Conservation (phyloP, 495 filamentous ascomycete species). For the Symbiotaphrina buchneri region DNA sequence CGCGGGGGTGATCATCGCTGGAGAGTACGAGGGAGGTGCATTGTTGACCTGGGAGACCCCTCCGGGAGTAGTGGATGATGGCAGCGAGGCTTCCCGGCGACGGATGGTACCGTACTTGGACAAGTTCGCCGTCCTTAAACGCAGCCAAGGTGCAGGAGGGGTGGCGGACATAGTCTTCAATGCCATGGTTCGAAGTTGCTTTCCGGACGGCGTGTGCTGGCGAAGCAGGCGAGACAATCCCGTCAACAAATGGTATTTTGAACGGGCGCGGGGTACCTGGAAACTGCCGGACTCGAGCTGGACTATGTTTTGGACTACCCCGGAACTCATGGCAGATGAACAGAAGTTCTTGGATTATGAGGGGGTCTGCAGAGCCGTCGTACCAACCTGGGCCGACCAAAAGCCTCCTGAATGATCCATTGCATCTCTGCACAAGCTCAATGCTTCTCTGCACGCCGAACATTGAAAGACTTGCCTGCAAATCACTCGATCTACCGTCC, state of each 20-base stretch:
- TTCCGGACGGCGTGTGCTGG: constrained; percentile 32
- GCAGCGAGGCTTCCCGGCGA: constrained; percentile 22
- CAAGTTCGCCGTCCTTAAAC: constrained; percentile 86
- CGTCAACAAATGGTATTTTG: constrained; percentile 20
- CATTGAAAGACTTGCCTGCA: too few relatives aligned
- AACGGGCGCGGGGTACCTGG: constrained; percentile 6
- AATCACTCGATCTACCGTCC: too few relatives aligned
- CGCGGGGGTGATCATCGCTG: constrained; percentile 82
- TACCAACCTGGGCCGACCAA: constrained; percentile 7
- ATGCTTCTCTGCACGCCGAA: too few relatives aligned
- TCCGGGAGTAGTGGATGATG: constrained; percentile 23
- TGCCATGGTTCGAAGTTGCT: constrained; percentile 74
- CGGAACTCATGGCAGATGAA: constrained; percentile 1
- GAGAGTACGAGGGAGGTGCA: constrained; percentile 90
- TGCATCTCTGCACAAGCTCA: too few relatives aligned
- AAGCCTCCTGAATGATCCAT: too few relatives aligned
- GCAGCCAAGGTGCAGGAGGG: constrained; percentile 72
- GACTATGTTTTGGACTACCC: constrained; percentile 8
- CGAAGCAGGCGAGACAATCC: constrained; percentile 17
- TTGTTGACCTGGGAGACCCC: constrained; percentile 89
- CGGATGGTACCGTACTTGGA: constrained; percentile 81
- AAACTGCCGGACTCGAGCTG: constrained; percentile 5
- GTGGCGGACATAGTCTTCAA: constrained; percentile 93
- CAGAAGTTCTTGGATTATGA: constrained; percentile 6
- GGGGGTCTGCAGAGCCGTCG: constrained; percentile 5